Conservation (phyloP, 768 basidiomycete species). For the Suillus fuscotomentosus region DNA sequence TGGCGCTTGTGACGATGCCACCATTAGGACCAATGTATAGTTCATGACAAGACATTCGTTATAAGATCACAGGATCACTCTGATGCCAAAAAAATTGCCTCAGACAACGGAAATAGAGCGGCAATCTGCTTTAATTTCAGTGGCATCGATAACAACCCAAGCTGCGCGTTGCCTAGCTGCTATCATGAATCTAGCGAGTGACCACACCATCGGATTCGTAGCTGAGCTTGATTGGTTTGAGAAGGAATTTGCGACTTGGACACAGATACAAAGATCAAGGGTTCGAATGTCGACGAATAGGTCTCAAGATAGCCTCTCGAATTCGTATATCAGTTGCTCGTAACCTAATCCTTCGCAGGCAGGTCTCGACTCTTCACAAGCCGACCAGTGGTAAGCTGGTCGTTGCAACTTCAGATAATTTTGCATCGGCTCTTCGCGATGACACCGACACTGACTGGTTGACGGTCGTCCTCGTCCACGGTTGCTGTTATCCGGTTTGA, state of each 20-base stretch:
- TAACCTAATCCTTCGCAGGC: background rate
- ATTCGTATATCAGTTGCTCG: background rate
- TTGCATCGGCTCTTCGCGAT: background rate
- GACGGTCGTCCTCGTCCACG: background rate
- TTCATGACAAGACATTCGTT: background rate
- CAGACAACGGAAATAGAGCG: background rate
- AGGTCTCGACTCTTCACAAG: background rate
- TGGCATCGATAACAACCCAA: background rate
- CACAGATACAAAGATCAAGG: background rate
- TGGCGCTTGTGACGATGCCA: background rate
- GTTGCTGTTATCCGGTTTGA: background rate
- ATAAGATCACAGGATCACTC: background rate
- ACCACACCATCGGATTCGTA: background rate
- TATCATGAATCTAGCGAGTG: background rate
- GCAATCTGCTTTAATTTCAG: background rate
- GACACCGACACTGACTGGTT: background rate
- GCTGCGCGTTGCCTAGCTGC: background rate
- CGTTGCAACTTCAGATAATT: background rate
- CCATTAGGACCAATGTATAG: background rate
- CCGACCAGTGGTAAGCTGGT: background rate
- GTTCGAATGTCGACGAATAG: background rate
- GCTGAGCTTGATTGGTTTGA: background rate
- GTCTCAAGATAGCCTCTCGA: background rate
- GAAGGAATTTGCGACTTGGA: background rate
- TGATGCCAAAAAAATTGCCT: background rate